These are phyloP conservation scores for Zoysia pacifica DNA, from an alignment of 176 grass and related monocot species.

Conservation along the genomic window DNA sequence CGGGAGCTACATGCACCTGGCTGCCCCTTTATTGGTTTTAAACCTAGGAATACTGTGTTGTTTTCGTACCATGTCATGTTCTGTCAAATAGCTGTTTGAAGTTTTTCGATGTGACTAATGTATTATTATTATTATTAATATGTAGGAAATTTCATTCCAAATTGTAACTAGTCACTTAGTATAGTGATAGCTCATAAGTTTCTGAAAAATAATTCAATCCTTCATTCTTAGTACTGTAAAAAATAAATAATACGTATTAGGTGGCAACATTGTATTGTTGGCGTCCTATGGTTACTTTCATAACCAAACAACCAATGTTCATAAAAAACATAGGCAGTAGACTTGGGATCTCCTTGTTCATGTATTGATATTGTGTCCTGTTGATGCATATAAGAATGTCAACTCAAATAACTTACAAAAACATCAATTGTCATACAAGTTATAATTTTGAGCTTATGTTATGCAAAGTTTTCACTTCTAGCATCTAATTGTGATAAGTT, in stretches of 20 bases:
- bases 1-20: too few species aligned
- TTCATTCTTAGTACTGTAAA: background rate
- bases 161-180: background rate
- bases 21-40: background rate
- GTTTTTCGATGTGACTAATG: conserved; percentile 1
- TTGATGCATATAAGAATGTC: conserved; percentile 4
- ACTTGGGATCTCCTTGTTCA: background rate
- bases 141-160: background rate
- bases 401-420: background rate
- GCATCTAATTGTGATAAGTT: conserved; percentile 35
- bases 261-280: background rate
- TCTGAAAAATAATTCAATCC: conserved; percentile 6
- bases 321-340: background rate
- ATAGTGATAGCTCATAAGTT: conserved; percentile 4
- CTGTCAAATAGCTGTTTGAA: background rate
- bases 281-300: background rate
- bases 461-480: background rate
- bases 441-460: conserved; percentile 22
- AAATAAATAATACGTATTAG: conserved; percentile 4
- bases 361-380: background rate
- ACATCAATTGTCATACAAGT: background rate
- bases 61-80: background rate
- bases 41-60: background rate
- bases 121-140: background rate
- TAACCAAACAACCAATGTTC: conserved; percentile 17